Conservation (phyloP, 2,329 filamentous ascomycete species). For the Aspergillus arachidicola region DNA sequence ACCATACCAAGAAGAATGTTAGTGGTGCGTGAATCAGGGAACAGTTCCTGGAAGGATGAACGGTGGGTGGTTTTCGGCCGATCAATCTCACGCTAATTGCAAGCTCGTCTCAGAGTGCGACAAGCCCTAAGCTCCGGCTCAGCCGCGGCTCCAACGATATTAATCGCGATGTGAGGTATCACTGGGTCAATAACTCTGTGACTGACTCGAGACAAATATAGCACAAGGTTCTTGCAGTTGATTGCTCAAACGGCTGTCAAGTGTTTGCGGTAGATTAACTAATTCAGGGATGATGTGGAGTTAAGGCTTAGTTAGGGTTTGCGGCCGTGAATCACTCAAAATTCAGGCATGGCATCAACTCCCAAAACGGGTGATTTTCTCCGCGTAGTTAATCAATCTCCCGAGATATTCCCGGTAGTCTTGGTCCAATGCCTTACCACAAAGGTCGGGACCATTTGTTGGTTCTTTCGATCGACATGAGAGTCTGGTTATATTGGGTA, state of each 20-base stretch:
- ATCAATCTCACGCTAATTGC: not conserved
- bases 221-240: not conserved
- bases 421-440: too few relatives aligned
- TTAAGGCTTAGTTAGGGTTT: slow-evolving; percentile 3
- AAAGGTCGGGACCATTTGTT: not conserved
- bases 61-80: not conserved
- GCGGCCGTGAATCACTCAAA: not conserved
- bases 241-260: not conserved
- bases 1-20: not conserved
- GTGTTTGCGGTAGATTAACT: not conserved
- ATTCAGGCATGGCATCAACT: not conserved
- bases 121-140: not conserved
- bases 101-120: slow-evolving; percentile 1
- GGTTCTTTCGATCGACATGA: too few relatives aligned
- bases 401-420: not conserved
- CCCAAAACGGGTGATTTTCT: not conserved
- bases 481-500: not conserved
- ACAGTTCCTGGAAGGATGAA: not conserved
- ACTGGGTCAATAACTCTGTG: not conserved
- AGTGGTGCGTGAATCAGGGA: not conserved
- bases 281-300: not conserved
- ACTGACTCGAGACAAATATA: not conserved
- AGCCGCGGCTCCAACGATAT: not conserved
- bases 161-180: not conserved
- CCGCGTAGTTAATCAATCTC: not conserved